Conservation (phyloP, 495 filamentous ascomycete genomes). For the Aspergillus funiculosus region DNA sequence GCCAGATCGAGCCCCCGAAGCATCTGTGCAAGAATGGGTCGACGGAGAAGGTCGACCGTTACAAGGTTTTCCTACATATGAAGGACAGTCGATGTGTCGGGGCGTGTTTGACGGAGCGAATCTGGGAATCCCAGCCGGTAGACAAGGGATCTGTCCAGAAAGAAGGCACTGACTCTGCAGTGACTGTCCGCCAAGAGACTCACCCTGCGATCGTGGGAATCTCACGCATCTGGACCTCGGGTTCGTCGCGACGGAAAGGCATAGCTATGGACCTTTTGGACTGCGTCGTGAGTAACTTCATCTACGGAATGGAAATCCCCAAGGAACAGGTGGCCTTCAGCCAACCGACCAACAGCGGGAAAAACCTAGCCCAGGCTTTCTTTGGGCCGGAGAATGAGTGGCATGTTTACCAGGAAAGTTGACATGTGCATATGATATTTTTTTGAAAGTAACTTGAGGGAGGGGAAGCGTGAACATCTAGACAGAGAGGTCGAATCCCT, state of each 20-base stretch:
- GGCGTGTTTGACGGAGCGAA: slow-evolving; percentile 60
- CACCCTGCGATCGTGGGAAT: slow-evolving; percentile 58
- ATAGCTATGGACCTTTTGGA: slow-evolving; percentile 59
- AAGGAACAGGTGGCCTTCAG: slow-evolving; percentile 65
- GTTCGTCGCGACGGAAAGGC: slow-evolving; percentile 51
- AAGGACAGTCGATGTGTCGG: slow-evolving; percentile 60
- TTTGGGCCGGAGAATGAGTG: slow-evolving; percentile 48
- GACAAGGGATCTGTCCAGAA: slow-evolving; percentile 27
- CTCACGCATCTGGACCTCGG: slow-evolving; percentile 69
- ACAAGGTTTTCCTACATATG: slow-evolving; percentile 61
- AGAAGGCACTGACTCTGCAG: slow-evolving; percentile 36
- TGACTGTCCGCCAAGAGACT: slow-evolving; percentile 35
- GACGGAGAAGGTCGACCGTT: slow-evolving; percentile 48
- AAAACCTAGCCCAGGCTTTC: slow-evolving; percentile 56
- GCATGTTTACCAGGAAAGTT: slow-evolving; percentile 48
- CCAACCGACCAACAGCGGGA: slow-evolving; percentile 69
- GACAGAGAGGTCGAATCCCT: neutral
- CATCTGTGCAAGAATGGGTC: slow-evolving; percentile 27
- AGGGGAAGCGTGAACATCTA: slow-evolving; percentile 1
- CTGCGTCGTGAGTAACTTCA: slow-evolving; percentile 55
- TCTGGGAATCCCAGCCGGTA: slow-evolving; percentile 52
- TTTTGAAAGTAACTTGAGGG: slow-evolving; percentile 1
- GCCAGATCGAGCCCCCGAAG: slow-evolving; percentile 39
- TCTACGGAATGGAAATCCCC: slow-evolving; percentile 60
- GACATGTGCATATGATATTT: slow-evolving; percentile 4